Evolutionary conservation across 257 asterid species (phyloP).

Genomic region (Rauvolfia tetraphylla): DNA sequence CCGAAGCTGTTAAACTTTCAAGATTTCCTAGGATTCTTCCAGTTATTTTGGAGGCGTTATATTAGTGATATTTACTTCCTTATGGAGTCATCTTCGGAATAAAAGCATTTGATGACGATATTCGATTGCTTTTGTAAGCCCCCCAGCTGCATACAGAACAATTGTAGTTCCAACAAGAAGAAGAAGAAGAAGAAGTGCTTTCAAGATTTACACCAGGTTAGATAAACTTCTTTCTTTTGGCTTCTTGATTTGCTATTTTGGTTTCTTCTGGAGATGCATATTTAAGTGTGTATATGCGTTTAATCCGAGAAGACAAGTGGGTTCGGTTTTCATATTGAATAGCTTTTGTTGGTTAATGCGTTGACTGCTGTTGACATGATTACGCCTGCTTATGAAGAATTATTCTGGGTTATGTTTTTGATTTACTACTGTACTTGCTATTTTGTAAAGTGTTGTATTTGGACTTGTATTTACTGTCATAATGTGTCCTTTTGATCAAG

Average conservation of each 20-base stretch:
- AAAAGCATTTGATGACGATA: conserved; percentile 14
- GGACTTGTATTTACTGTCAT: neutral
- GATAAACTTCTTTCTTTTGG: neutral
- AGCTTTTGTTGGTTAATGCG: conserved; percentile 2
- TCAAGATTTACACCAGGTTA: conserved; percentile 21
- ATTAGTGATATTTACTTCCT: neutral
- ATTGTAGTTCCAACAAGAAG: neutral
- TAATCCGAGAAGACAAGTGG: neutral
- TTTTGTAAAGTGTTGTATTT: neutral
- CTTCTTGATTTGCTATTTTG: neutral
- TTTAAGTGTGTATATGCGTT: neutral
- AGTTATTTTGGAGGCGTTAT: conserved; percentile 18
- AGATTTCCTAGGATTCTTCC: conserved; percentile 11
- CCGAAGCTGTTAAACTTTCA: conserved; percentile 2
- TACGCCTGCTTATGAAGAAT: conserved; percentile 9
- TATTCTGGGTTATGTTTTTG: neutral
- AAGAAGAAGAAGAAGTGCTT: conserved; percentile 6
- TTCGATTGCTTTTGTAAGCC: neutral
- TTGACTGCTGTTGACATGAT: conserved; percentile 18
- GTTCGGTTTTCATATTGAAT: neutral
- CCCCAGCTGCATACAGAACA: neutral
- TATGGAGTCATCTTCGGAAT: neutral
- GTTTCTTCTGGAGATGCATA: neutral
- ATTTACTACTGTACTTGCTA: neutral
- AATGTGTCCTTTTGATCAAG: conserved; percentile 9